Evolutionary conservation across 306 rosid species (phyloP).

Genomic region (Dryas octopetala): DNA sequence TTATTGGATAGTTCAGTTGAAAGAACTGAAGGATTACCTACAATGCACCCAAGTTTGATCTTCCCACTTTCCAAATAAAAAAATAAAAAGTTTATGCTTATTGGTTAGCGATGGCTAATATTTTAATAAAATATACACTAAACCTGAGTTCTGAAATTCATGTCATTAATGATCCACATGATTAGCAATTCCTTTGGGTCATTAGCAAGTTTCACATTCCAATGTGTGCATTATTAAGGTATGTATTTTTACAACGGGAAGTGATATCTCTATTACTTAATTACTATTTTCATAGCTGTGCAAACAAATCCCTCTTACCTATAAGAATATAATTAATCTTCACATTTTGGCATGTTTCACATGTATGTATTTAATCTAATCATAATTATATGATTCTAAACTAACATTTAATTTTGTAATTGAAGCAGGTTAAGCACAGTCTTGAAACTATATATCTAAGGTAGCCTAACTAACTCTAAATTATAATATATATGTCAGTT

Average conservation of each 20-base stretch:
- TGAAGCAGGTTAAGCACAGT: neutral
- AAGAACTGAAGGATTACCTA: too few relatives aligned
- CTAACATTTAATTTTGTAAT: neutral
- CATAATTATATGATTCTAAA: too few relatives aligned
- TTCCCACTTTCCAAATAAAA: too few relatives aligned
- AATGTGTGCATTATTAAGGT: neutral
- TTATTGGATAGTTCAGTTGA: too few relatives aligned
- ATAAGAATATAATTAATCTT: slow-evolving; percentile 8
- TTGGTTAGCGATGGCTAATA: neutral
- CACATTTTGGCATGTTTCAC: neutral
- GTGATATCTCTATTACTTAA: neutral
- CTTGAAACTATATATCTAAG: neutral
- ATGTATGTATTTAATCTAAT: neutral
- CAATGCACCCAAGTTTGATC: too few relatives aligned
- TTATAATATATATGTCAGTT: too few relatives aligned
- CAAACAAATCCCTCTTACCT: neutral
- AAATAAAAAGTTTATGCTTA: too few relatives aligned
- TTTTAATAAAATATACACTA: neutral
- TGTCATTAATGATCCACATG: slow-evolving; percentile 13
- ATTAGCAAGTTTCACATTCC: slow-evolving; percentile 4
- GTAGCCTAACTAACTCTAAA: neutral
- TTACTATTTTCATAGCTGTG: neutral
- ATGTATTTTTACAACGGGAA: neutral
- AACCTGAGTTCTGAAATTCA: slow-evolving; percentile 8
- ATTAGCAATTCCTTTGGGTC: neutral